Evolutionary conservation across 2,329 filamentous ascomycete species (phyloP), one percentile per base, ranked within the genome.

Genomic region (Tolypocladium endophyticum): DNA sequence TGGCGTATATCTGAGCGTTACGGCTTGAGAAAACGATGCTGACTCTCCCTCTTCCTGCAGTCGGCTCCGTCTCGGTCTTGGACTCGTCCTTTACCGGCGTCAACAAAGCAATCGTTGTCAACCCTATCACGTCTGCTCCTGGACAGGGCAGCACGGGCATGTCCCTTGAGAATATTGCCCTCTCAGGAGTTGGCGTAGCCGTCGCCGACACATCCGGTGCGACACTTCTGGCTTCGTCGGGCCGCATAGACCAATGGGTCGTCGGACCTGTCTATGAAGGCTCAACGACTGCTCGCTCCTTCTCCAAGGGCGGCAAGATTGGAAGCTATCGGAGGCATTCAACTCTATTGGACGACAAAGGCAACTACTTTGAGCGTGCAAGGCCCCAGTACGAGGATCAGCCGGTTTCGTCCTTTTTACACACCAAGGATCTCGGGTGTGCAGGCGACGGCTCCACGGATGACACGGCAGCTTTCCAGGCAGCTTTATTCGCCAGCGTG

Each of bases 381-480:
- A 85, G 84, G 69, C 82, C 82, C 20, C 80, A 83, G 62, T 85
- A 83, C 63, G 73, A 76, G 36, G 39, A 39, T 4, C 59, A 61
- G 36, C 36, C 36, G 9, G 36, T 38, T 38, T 38, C 36, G 36
- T 38, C 36, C 47, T 67, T 69, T 36, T 7, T 69, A 6, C 59
- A 68, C 47, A 41, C 65, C 39, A 61, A 59, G 55, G 60, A 41
- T 8, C 35, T 60, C 61, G 73, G 77, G 57, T 75, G 74, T 6
- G 75, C 66, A 23, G 82, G 82, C 45, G 77, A 85, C 65, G 81
- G 82, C 25, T 66, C 69, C 4, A 79, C 79, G 0, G 82, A 85
- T 64, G 81, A 85, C 63, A 84, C 82, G 1, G 67, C 67, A 0
- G 77, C 76, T 1, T 72, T 86, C 35, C 78, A 84, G 60, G 62